Base-by-base conservation (phyloP, 169 alveolate genomes). In the Cryptosporidium meleagridis region DNA sequence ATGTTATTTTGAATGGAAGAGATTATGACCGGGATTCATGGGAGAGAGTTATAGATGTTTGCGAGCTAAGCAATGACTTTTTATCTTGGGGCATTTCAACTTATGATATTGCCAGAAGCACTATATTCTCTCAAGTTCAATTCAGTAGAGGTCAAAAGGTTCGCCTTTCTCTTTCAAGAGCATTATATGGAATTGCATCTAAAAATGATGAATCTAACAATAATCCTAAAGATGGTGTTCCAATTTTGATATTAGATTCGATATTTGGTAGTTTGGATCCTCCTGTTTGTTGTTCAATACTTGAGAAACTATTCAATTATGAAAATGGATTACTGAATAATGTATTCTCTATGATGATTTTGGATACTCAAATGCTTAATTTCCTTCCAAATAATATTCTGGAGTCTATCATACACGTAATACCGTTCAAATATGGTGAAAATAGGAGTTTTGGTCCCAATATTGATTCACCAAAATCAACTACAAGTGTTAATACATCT, bases 1-100 rank as follows among this genome's bases (percentile, higher is more conserved):
- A 80, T 80, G 62, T 80, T 8, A 80, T 80, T 80, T 80, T 80
- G 39, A 62, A 65, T 67, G 89, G 89, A 39, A 80, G 89, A 48
- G 68, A 65, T 16, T 80, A 44, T 41, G 75, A 80, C 59, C 23
- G 3, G 16, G 62, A 80, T n/a, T 33, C 33, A 8, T 80, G 89
- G 89, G 55, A 80, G 35, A 80, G 51, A 14, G 75, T 80, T 29
- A 4, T 80, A 21, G 75, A 80, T n/a, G 31, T 61, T 45, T 80
- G 89, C 62, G 89, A 80, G 21, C 89, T 80, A 16, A 45, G n/a
- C 14, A 62, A 59, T 41, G 89, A 80, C 45, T 80, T 80, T 41
- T 1, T 45, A 10, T 23, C 75, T 62, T 80, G 89, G 89, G 75
- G 75, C 0, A 80, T 80, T n/a, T 31, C 4, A 16, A 51, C 41